A percentile compares a stretch with the other conserved stretches of the same genome.
phyloP scores from a whole-genome alignment of 164 flowering plant genomes.

The Macadamia integrifolia region DNA sequence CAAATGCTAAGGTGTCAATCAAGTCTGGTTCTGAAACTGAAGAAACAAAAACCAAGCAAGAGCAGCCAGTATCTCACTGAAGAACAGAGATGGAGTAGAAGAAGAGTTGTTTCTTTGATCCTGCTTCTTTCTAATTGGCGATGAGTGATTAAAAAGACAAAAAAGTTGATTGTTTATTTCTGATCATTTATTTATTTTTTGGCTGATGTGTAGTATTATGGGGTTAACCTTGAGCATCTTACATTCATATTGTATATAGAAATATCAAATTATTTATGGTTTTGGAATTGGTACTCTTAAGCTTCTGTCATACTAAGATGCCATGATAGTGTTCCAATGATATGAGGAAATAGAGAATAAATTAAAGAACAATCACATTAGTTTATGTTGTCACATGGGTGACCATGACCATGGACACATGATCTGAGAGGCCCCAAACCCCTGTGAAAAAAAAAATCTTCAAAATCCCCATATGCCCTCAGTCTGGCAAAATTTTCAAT shows the following conservation, averaged over 20 bases:
- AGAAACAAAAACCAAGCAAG: conserved; percentile 13
- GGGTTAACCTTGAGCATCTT: background rate
- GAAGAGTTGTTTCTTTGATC: background rate
- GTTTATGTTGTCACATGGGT: no score
- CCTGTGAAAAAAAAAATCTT: no score
- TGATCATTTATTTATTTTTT: background rate
- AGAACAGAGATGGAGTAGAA: background rate
- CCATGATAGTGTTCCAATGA: no score
- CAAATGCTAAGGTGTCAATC: conserved; percentile 17
- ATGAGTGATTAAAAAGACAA: background rate
- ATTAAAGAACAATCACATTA: no score
- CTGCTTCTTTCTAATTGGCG: conserved; percentile 1
- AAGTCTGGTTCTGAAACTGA: conserved; percentile 15
- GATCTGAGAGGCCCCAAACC: no score
- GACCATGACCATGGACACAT: no score
- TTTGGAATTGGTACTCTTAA: no score
- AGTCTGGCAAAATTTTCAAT: no score
- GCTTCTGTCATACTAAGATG: no score
- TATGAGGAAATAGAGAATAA: no score
- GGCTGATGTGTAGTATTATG: conserved; percentile 15
- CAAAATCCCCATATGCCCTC: no score
- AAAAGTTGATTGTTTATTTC: background rate
- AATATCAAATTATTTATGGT: background rate
- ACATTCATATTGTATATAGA: background rate
- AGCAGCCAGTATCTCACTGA: conserved; percentile 4